A percentile compares a stretch with the other conserved stretches of the same genome.
Conservation (phyloP, 2,329 filamentous ascomycete genomes). For the Plectosphaerella plurivora region DNA sequence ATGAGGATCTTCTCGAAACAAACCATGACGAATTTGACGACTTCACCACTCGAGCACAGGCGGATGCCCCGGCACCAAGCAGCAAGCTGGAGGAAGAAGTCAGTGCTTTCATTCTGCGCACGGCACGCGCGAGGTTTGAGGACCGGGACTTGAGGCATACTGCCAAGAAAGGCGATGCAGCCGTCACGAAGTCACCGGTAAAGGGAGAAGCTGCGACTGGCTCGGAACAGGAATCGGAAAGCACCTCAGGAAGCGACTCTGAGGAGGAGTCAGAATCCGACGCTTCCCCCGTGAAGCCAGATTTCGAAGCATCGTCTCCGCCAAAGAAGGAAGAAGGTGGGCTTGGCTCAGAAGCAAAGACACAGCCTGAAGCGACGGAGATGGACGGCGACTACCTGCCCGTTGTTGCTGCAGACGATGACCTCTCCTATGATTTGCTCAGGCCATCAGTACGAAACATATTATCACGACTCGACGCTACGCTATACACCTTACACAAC, state of each 20-base stretch:
- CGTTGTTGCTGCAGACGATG: slow-evolving; percentile 65
- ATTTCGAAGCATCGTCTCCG: background rate
- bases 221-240: too few species aligned
- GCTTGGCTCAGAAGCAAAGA: slow-evolving; percentile 1
- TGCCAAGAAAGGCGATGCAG: slow-evolving; percentile 5
- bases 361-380: background rate
- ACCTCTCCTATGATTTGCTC: slow-evolving; percentile 59
- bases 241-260: background rate
- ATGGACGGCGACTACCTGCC: slow-evolving; percentile 34
- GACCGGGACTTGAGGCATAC: slow-evolving; percentile 21
- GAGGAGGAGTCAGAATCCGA: background rate
- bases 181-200: too few species aligned
- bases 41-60: slow-evolving; percentile 43
- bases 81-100: slow-evolving; percentile 66
- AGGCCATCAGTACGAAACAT: slow-evolving; percentile 67
- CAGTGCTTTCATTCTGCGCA: slow-evolving; percentile 58
- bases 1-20: slow-evolving; percentile 44
- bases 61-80: slow-evolving; percentile 44
- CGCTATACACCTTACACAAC: slow-evolving; percentile 68
- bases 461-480: slow-evolving; percentile 62
- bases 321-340: background rate
- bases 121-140: slow-evolving; percentile 63
- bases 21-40: slow-evolving; percentile 41
- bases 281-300: background rate
- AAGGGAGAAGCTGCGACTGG: too few species aligned